These are phyloP conservation scores for Euclidium syriacum DNA, from an alignment of 345 rosid genomes.

Conservation along the genomic window DNA sequence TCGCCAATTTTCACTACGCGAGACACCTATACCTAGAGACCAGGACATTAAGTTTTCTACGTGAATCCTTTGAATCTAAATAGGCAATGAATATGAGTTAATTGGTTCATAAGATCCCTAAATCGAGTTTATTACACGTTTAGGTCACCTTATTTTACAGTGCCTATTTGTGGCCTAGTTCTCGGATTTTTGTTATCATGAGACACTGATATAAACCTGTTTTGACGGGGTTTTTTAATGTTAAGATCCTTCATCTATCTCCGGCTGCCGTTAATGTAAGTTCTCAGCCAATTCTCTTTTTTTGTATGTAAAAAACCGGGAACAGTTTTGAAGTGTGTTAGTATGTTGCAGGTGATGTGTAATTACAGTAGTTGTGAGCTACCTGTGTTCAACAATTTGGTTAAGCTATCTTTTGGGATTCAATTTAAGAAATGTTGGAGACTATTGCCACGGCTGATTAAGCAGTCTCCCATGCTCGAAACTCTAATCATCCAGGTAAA, in stretches of 20 bases:
- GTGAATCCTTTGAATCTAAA: too few relatives aligned
- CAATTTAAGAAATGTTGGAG: not conserved
- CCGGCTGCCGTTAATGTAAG: not conserved
- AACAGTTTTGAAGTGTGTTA: not conserved
- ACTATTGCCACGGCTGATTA: not conserved
- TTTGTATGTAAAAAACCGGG: not conserved
- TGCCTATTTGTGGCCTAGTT: too few relatives aligned
- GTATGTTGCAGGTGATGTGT: constrained; percentile 7
- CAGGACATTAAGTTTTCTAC: too few relatives aligned
- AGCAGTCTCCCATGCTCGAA: constrained; percentile 6
- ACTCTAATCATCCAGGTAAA: constrained; percentile 2
- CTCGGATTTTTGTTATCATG: too few relatives aligned
- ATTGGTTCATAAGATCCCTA: too few relatives aligned
- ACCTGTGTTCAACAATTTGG: constrained; percentile 2
- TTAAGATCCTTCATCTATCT: not conserved
- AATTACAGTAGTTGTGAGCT: not conserved
- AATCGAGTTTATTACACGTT: too few relatives aligned
- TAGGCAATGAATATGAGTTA: too few relatives aligned
- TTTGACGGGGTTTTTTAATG: not conserved
- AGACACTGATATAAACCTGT: too few relatives aligned
- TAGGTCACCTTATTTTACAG: too few relatives aligned
- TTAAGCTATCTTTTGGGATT: not conserved
- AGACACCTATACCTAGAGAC: too few relatives aligned
- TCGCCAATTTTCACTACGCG: too few relatives aligned
- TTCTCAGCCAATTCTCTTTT: not conserved